phyloP scores from a whole-genome alignment of 2,329 filamentous ascomycete genomes.

The Diaporthe citrichinensis region DNA sequence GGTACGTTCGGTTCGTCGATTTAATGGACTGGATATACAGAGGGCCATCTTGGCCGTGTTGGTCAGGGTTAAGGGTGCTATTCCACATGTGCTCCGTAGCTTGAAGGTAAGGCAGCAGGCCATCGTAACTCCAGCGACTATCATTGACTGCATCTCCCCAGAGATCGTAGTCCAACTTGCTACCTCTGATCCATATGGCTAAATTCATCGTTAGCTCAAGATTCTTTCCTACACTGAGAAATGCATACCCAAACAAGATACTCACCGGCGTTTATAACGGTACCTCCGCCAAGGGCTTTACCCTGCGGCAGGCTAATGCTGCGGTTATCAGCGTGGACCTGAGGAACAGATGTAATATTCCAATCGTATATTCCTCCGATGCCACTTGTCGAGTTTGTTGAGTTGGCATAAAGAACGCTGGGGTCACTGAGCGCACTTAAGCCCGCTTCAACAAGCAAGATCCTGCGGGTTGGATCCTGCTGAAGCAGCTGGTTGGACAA shows the following conservation, averaged over 20 bases:
- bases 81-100: slow-evolving; percentile 50
- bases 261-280: slow-evolving; percentile 51
- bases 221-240: not conserved
- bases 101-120: slow-evolving; percentile 57
- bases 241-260: not conserved
- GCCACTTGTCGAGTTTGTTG: slow-evolving; percentile 41
- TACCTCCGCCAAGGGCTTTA: slow-evolving; percentile 55
- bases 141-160: slow-evolving; percentile 56
- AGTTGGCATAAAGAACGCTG: slow-evolving; percentile 44
- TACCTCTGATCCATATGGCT: slow-evolving; percentile 54
- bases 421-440: slow-evolving; percentile 44
- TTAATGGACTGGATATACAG: slow-evolving; percentile 47
- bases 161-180: slow-evolving; percentile 57
- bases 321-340: slow-evolving; percentile 45
- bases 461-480: slow-evolving; percentile 41
- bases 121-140: slow-evolving; percentile 55
- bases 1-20: slow-evolving; percentile 51
- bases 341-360: slow-evolving; percentile 47
- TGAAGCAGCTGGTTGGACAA: slow-evolving; percentile 40
- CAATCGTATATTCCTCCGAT: slow-evolving; percentile 49
- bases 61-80: not conserved
- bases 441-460: slow-evolving; percentile 54
- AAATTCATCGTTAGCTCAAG: not conserved
- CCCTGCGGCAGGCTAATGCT: slow-evolving; percentile 44
- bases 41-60: slow-evolving; percentile 1